Percentiles rank a stretch among this genome's conserved stretches.
phyloP scores from a whole-genome alignment of 116 monocot species.

The Posidonia oceanica region DNA sequence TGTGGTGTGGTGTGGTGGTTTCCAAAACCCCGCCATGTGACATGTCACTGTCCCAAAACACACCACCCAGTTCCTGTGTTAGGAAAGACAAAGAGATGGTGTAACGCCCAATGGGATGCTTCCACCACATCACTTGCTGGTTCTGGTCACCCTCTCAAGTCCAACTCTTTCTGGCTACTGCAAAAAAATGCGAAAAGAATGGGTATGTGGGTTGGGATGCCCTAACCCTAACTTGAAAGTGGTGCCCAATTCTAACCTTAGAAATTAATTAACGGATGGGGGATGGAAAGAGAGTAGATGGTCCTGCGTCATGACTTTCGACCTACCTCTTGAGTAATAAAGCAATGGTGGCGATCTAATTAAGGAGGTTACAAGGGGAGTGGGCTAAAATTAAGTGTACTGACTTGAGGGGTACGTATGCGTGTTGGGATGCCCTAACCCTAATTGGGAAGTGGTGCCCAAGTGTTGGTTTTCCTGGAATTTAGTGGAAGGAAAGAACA shows the following conservation, averaged over 20 bases:
- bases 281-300: background rate
- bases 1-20: background rate
- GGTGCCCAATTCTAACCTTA: background rate
- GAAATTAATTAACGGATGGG: background rate
- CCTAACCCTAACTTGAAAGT: constrained; percentile 3
- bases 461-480: background rate
- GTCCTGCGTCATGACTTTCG: too few relatives aligned
- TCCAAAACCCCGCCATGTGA: background rate
- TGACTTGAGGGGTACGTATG: background rate
- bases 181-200: background rate
- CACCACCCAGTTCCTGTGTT: background rate
- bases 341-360: too few relatives aligned
- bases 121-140: background rate
- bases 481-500: background rate
- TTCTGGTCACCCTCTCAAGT: background rate
- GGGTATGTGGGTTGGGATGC: background rate
- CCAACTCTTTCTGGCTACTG: background rate
- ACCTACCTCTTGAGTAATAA: too few relatives aligned
- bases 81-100: background rate
- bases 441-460: background rate
- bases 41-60: constrained; percentile 1
- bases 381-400: too few relatives aligned
- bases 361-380: too few relatives aligned
- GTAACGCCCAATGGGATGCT: background rate
- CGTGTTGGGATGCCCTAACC: constrained; percentile 1